Percentiles rank a stretch among this genome's conserved stretches.
phyloP scores from a whole-genome alignment of 78 protist species.

The Planoprotostelium fungivorum region DNA sequence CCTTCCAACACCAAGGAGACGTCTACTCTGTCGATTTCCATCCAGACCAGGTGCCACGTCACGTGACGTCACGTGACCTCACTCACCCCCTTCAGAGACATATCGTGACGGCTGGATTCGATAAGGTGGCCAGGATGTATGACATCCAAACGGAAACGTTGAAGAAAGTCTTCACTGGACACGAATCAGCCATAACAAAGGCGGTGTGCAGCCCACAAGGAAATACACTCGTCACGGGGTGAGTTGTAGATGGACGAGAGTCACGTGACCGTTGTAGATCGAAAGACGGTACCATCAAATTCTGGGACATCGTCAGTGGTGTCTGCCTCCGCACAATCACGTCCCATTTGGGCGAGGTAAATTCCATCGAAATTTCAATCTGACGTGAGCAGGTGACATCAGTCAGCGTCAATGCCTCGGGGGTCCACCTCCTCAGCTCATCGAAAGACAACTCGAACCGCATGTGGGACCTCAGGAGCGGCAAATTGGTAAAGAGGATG shows the following conservation, averaged over 20 bases:
- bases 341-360: slow-evolving; percentile 72
- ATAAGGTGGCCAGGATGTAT: slow-evolving; percentile 54
- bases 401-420: slow-evolving; percentile 50
- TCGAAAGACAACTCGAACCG: slow-evolving; percentile 81
- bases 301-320: slow-evolving; percentile 90
- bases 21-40: slow-evolving; percentile 64
- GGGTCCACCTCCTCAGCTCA: slow-evolving; percentile 49
- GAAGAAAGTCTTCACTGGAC: slow-evolving; percentile 56
- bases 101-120: slow-evolving; percentile 72
- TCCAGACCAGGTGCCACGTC: slow-evolving; percentile 32
- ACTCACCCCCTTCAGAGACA: slow-evolving; percentile 10
- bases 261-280: not conserved
- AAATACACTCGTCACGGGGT: slow-evolving; percentile 75
- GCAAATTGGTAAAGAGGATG: slow-evolving; percentile 54
- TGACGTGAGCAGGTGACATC: slow-evolving; percentile 48
- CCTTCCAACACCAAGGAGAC: slow-evolving; percentile 56
- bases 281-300: slow-evolving; percentile 77
- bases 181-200: slow-evolving; percentile 41
- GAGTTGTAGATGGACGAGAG: not conserved
- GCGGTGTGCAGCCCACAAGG: slow-evolving; percentile 75
- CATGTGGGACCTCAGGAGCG: slow-evolving; percentile 81
- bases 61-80: not conserved
- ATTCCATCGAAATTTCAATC: not conserved
- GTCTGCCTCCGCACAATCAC: slow-evolving; percentile 70
- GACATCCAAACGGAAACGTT: slow-evolving; percentile 50